phyloP scores from a whole-genome alignment of 805 yeast species.

The Metschnikowia chrysomelidarum region DNA sequence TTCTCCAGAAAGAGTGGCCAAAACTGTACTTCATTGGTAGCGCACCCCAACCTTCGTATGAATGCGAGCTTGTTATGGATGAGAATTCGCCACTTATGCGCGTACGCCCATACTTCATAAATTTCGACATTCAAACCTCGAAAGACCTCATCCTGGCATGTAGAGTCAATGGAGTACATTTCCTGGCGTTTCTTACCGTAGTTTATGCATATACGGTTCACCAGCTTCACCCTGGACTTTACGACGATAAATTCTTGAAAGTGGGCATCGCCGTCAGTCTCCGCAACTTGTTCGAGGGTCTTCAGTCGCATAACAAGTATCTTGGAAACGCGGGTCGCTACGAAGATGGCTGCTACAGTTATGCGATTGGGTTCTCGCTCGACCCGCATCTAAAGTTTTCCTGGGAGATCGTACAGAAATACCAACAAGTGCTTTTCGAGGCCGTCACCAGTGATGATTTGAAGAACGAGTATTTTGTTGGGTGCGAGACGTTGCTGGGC shows the following conservation, averaged over 20 bases:
- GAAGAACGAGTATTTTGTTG: constrained; percentile 4
- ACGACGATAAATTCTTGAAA: constrained; percentile 4
- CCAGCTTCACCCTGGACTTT: constrained; percentile 3
- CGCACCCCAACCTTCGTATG: constrained; percentile 1
- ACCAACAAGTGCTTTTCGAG: constrained; percentile 2
- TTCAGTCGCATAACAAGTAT: constrained; percentile 4
- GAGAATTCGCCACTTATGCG: constrained; percentile 4
- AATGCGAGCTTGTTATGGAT: not conserved
- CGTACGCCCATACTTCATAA: not conserved
- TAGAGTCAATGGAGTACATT: constrained; percentile 2
- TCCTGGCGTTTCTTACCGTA: constrained; percentile 2
- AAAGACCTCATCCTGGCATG: constrained; percentile 1
- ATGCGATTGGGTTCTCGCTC: not conserved
- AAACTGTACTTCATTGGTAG: constrained; percentile 1
- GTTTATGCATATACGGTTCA: constrained; percentile 6
- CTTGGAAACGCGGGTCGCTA: not conserved
- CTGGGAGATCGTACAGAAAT: constrained; percentile 5
- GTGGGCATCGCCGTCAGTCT: constrained; percentile 4
- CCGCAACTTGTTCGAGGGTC: constrained; percentile 1
- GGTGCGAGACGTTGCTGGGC: constrained; percentile 2
- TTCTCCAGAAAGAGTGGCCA: constrained; percentile 1
- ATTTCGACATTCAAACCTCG: not conserved
- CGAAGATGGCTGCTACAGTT: constrained; percentile 5
- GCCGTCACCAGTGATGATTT: constrained; percentile 2
- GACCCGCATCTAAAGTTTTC: constrained; percentile 4